Evolutionary conservation across 495 filamentous ascomycete species (phyloP), one percentile per base, ranked within the genome.

Genomic region (Cairneyella variabilis): DNA sequence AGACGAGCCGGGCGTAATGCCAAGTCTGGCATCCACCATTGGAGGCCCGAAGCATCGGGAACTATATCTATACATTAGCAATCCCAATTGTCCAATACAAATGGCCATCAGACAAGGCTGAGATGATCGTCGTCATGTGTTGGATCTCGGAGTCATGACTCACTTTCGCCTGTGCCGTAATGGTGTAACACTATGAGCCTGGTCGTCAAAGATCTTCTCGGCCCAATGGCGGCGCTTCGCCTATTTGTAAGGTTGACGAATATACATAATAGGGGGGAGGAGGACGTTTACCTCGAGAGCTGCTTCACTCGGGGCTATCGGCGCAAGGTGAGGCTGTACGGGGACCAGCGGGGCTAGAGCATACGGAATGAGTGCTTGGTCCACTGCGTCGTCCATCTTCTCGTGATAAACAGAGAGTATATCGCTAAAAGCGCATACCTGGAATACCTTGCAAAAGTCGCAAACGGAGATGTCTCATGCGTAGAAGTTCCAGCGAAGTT

Each of bases 201-300:
- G 74, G 3, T 76, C 67, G 4, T 77, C 76, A 51, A 82, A 82
- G 23, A 82, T 78, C 16, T 76, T 71, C 58, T 82, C 74, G 22
- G 78, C 76, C 78, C 78, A 82, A 53, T 76, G 73, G 12, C 58
- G 62, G 23, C 27, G 26, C 58, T 61, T 17, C 36, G 21, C 26
- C 41, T 38, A 16, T 34, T 54, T 32, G 53, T 50, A 45, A 53
- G 43, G 41, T 46, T 53, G 27, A 52, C 23, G 50, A 17, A 51
- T 39, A 28, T 46, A 23, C 32, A 10, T 9, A 48, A 50, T 22
- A 28, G 36, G 45, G 36, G 47, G 2, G 22, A 21, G 30, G 40
- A 41, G 37, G 48, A 42, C 20, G 43, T 9, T 25, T 34, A 59
- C 57, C 57, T 59, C 60, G 12, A 60, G 40, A 16, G 57, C 51